These are phyloP conservation scores for Albugo candida DNA, from an alignment of 352 stramenopile species.

Conservation along the genomic window DNA sequence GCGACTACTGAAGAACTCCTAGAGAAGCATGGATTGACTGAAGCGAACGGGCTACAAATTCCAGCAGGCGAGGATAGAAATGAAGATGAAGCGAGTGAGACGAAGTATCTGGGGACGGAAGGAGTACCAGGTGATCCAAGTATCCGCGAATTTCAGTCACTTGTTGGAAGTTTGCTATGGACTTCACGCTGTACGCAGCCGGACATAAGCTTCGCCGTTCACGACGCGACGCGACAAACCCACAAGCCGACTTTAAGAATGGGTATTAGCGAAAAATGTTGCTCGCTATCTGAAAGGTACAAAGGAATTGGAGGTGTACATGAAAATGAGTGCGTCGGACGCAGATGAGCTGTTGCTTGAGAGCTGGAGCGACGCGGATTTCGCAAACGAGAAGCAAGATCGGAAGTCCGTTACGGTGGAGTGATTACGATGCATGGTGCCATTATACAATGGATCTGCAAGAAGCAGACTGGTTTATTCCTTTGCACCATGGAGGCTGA, in stretches of 20 bases:
- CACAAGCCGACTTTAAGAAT: constrained; percentile 8
- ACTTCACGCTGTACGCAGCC: constrained; percentile 10
- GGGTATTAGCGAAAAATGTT: constrained; percentile 9
- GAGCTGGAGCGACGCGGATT: no score
- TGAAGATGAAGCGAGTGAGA: no score
- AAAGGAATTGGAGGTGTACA: constrained; percentile 2
- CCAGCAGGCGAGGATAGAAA: no score
- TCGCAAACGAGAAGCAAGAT: no score
- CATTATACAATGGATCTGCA: no score
- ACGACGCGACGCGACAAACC: constrained; percentile 5
- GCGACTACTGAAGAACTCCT: background rate
- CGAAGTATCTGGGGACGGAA: constrained; percentile 2
- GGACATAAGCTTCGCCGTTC: constrained; percentile 13
- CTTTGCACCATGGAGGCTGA: no score
- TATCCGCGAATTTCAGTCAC: constrained; percentile 11
- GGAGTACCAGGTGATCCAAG: constrained; percentile 5
- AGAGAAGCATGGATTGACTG: background rate
- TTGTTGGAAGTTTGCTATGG: constrained; percentile 17
- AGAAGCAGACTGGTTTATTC: no score
- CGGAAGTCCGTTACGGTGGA: no score
- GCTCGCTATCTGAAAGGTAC: constrained; percentile 11
- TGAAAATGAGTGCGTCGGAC: background rate
- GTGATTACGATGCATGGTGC: no score
- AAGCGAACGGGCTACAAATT: background rate
- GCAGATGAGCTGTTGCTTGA: no score